Evolutionary conservation across 176 grass and related monocot genomes (phyloP).

Genomic region (Coix lacrymajobi): DNA sequence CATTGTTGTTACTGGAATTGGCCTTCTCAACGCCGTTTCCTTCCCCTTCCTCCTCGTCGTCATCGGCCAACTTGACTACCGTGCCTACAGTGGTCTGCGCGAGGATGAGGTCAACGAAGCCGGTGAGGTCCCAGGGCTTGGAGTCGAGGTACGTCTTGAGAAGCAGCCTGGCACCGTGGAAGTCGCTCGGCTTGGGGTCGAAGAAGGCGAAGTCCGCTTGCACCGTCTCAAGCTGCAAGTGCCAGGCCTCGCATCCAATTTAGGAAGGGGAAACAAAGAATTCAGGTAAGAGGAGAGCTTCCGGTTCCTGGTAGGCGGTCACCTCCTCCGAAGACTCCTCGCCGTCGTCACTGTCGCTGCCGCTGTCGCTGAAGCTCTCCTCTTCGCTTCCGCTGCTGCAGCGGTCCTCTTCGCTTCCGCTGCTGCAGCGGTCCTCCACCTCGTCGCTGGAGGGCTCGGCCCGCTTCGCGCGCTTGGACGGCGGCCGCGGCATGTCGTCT

Average conservation of each 20-base stretch:
- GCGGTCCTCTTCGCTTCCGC: neutral
- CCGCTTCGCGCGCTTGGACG: slow-evolving; percentile 33
- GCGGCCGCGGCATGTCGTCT: slow-evolving; percentile 17
- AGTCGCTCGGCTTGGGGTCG: slow-evolving; percentile 76
- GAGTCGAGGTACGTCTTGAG: slow-evolving; percentile 70
- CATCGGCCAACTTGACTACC: slow-evolving; percentile 74
- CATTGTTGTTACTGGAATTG: neutral
- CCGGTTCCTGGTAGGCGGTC: neutral
- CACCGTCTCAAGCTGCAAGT: slow-evolving; percentile 37
- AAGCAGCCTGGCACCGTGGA: slow-evolving; percentile 72
- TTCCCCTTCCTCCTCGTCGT: slow-evolving; percentile 30
- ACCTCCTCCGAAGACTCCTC: slow-evolving; percentile 28
- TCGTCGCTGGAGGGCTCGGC: slow-evolving; percentile 27
- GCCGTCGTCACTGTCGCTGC: neutral
- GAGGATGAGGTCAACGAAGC: slow-evolving; percentile 83
- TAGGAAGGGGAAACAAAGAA: neutral
- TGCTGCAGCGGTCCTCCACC: neutral
- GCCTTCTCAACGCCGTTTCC: neutral
- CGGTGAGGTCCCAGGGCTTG: slow-evolving; percentile 76
- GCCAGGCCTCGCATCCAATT: neutral
- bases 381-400: neutral
- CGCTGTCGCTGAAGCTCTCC: slow-evolving; percentile 13
- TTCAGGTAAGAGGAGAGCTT: neutral
- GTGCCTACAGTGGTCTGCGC: slow-evolving; percentile 81
- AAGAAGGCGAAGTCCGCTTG: slow-evolving; percentile 96